These are phyloP conservation scores for Hanseniaspora osmophila DNA, from an alignment of 805 yeast species.

Conservation along the genomic window DNA sequence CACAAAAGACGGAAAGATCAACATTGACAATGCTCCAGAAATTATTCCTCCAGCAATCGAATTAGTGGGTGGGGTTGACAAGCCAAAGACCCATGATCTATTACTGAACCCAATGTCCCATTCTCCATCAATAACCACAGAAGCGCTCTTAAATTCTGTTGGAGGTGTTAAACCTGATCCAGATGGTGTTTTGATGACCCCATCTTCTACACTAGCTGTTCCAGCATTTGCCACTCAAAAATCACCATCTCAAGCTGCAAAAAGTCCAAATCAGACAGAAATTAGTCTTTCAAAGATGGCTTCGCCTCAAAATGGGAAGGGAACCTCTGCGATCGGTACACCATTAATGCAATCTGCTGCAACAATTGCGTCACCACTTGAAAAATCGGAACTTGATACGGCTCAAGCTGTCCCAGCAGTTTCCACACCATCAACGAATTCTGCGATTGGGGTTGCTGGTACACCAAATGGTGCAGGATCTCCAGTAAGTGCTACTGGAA, in stretches of 20 bases:
- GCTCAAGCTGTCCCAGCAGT: too few relatives aligned
- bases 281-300: neutral
- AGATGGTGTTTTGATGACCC: too few relatives aligned
- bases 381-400: too few relatives aligned
- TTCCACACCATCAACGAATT: too few relatives aligned
- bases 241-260: neutral
- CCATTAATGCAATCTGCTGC: neutral
- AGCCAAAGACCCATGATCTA: conserved; percentile 29
- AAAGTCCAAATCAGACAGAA: neutral
- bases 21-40: conserved; percentile 34
- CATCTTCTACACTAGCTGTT: too few relatives aligned
- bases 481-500: conserved; percentile 16
- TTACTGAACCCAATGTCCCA: neutral
- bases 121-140: too few relatives aligned
- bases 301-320: neutral
- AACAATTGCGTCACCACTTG: too few relatives aligned
- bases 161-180: too few relatives aligned
- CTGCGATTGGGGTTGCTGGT: neutral
- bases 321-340: neutral
- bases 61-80: conserved; percentile 69
- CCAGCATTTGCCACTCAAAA: too few relatives aligned
- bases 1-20: conserved; percentile 54
- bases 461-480: neutral
- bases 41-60: conserved; percentile 46
- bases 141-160: too few relatives aligned